A percentile compares a stretch with the other conserved stretches of the same genome.
phyloP scores from a whole-genome alignment of 1,284 basidiomycete species.

The Cryptococcus depauperatus region DNA sequence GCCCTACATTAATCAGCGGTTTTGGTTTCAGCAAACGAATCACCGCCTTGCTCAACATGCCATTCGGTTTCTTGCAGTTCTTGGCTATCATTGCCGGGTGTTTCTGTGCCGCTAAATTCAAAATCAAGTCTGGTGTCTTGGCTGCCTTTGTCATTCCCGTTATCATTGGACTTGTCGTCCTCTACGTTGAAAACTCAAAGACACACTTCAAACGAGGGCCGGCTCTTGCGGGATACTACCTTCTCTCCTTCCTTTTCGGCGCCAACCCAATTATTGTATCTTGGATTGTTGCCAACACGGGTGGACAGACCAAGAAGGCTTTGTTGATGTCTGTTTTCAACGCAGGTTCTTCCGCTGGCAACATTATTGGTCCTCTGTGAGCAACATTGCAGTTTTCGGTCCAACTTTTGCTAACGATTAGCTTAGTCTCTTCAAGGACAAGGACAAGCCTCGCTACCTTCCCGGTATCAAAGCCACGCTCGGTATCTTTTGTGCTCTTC shows the following conservation, averaged over 20 bases:
- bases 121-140: slow-evolving; percentile 35
- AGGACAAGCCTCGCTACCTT: slow-evolving; percentile 38
- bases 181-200: slow-evolving; percentile 11
- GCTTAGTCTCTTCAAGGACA: slow-evolving; percentile 30
- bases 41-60: slow-evolving; percentile 44
- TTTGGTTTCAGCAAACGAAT: slow-evolving; percentile 35
- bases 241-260: slow-evolving; percentile 43
- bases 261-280: slow-evolving; percentile 43
- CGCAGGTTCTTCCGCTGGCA: slow-evolving; percentile 27
- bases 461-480: slow-evolving; percentile 38
- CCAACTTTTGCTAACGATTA: background rate
- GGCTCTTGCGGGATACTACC: slow-evolving; percentile 43
- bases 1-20: slow-evolving; percentile 27
- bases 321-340: slow-evolving; percentile 33
- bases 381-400: background rate
- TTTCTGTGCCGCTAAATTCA: slow-evolving; percentile 31
- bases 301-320: slow-evolving; percentile 43
- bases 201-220: slow-evolving; percentile 13
- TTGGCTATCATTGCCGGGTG: slow-evolving; percentile 30
- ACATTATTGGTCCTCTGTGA: slow-evolving; percentile 25
- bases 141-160: slow-evolving; percentile 32
- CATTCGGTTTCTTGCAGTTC: slow-evolving; percentile 41
- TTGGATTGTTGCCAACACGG: slow-evolving; percentile 45
- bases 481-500: slow-evolving; percentile 36
- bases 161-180: slow-evolving; percentile 31